Base-by-base conservation (phyloP, 768 basidiomycete genomes). In the Plicaturopsis crispa region DNA sequence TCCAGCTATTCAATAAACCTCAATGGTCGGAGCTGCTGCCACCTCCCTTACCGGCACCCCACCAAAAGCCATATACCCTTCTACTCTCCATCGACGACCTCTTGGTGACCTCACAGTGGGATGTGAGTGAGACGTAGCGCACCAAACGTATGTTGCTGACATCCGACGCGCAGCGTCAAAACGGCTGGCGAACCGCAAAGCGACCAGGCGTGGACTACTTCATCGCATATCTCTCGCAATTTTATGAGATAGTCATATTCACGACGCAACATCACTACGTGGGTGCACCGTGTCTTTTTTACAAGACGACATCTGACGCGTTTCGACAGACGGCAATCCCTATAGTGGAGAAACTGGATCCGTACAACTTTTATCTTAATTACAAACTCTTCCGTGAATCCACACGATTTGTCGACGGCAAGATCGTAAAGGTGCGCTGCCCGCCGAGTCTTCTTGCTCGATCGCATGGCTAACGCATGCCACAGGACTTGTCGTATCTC, bases 161-260 rank as follows among this genome's bases (percentile, higher is more conserved):
- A 36, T 24, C 10, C 34, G 39, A 23, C 35, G 14, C 31, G 23
- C 43, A 96, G 91, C 79, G 93, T 39, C 77, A 88, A 63, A 72
- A 88, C 51, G 96, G 96, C 36, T 99, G 96, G 94, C 72, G 90
- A 47, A 97, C 94, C 3, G 94, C 93, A 4, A 99, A 98, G 63
- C 80, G 96, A 23, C 94, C 96, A 1, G 96, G 96, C 4, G 87
- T 92, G 12, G 96, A 99, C 55, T 98, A 99, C 63, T 99, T 99
- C 75, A 70, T 99, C 23, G 93, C 78, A 19, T 99, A 99, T 58
- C 76, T 99, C 34, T 89, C 91, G 0, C 94, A 97, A 54, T 99
- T 98, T 66, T 99, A 91, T 57, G 96, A 99, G 67, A 78, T 98
- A 41, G 94, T 98, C 23, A 69, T 99, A 38, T 99, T 98, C 65